These are phyloP conservation scores for Ascosphaera aggregata DNA, from an alignment of 2,329 filamentous ascomycete genomes.

Conservation along the genomic window DNA sequence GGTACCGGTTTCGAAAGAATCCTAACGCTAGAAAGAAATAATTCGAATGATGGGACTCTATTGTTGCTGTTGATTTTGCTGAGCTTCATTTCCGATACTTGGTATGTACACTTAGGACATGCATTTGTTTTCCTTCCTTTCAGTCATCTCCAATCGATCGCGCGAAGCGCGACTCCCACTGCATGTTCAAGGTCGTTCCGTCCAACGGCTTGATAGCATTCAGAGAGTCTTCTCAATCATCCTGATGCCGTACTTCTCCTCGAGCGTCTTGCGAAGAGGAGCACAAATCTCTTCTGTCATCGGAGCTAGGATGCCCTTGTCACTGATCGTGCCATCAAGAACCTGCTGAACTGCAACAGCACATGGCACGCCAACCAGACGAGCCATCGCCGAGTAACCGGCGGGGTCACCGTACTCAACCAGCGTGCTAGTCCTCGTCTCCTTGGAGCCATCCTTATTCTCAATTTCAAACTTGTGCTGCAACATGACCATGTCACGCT, in stretches of 20 bases:
- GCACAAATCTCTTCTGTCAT: slow-evolving; percentile 48
- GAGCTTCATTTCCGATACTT: too few species aligned
- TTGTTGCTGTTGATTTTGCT: too few species aligned
- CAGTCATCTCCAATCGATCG: too few species aligned
- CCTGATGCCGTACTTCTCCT: slow-evolving; percentile 52
- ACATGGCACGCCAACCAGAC: slow-evolving; percentile 54
- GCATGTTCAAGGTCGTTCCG: too few species aligned
- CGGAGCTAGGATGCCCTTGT: slow-evolving; percentile 55
- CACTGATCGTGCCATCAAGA: slow-evolving; percentile 46
- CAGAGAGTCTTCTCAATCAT: slow-evolving; percentile 42
- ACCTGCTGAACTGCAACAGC: slow-evolving; percentile 57
- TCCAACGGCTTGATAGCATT: slow-evolving; percentile 2
- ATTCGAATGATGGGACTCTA: too few species aligned
- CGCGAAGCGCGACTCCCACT: too few species aligned
- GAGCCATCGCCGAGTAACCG: slow-evolving; percentile 68
- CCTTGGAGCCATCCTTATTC: slow-evolving; percentile 50
- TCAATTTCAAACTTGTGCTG: slow-evolving; percentile 52
- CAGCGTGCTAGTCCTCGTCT: slow-evolving; percentile 62
- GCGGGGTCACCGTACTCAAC: slow-evolving; percentile 59
- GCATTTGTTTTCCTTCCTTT: too few species aligned
- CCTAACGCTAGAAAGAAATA: too few species aligned
- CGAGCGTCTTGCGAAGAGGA: slow-evolving; percentile 54
- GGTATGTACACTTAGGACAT: too few species aligned
- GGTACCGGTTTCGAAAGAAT: too few species aligned
- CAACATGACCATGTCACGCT: slow-evolving; percentile 60